Conservation (phyloP, 1,284 basidiomycete species). For the Taiwanofungus camphoratus region DNA sequence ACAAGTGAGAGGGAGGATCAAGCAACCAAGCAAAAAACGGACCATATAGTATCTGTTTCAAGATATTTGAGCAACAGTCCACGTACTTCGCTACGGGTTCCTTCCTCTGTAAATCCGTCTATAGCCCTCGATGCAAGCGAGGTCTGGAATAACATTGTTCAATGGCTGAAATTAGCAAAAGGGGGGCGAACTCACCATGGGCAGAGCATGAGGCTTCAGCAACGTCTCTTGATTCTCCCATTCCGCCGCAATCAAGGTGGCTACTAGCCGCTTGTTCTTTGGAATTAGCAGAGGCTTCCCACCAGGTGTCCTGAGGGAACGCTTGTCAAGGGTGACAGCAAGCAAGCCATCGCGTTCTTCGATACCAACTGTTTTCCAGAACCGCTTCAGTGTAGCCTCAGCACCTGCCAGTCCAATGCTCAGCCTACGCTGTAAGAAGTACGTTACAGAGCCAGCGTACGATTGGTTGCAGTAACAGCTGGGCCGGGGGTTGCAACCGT, state of each 20-base stretch:
- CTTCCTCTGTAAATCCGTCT: conserved; percentile 65
- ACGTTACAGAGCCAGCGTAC: conserved; percentile 15
- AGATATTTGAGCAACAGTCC: conserved; percentile 81
- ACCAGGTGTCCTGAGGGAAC: conserved; percentile 82
- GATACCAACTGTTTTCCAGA: conserved; percentile 86
- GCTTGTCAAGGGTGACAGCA: conserved; percentile 77
- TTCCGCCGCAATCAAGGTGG: conserved; percentile 86
- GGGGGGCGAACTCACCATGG: conserved; percentile 58
- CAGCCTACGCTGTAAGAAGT: background rate
- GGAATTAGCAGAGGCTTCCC: conserved; percentile 77
- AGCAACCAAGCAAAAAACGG: conserved; percentile 3
- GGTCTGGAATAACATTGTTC: conserved; percentile 50
- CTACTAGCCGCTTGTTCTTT: conserved; percentile 62
- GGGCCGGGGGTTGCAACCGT: conserved; percentile 18
- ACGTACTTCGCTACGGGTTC: conserved; percentile 60
- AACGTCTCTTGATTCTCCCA: conserved; percentile 92
- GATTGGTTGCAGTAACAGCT: conserved; percentile 29
- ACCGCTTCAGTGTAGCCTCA: conserved; percentile 79
- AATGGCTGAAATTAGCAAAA: conserved; percentile 1
- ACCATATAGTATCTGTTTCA: conserved; percentile 96
- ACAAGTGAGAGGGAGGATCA: background rate
- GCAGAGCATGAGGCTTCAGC: conserved; percentile 87
- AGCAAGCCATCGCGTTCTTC: conserved; percentile 55
- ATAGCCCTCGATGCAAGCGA: conserved; percentile 87
- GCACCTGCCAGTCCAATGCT: conserved; percentile 51